Percentiles rank a stretch among this genome's conserved stretches.
phyloP scores from a whole-genome alignment of 495 filamentous ascomycete genomes.

The Trichoderma reesei region DNA sequence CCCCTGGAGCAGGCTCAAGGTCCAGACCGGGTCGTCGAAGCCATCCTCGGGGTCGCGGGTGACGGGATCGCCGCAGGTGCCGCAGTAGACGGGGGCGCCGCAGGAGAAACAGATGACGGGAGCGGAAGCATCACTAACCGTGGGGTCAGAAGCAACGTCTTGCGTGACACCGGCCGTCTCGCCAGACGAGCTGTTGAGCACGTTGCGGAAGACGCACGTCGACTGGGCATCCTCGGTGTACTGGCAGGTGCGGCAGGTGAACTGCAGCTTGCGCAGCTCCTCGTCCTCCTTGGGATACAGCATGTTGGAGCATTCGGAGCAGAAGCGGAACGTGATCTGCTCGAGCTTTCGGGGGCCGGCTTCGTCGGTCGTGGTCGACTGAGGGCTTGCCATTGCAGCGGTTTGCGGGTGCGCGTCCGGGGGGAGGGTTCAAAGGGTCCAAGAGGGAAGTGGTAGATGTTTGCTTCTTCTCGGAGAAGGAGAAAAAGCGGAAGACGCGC shows the following conservation, averaged over 20 bases:
- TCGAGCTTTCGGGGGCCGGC: constrained; percentile 49
- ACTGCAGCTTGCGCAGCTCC: constrained; percentile 39
- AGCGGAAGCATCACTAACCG: constrained; percentile 59
- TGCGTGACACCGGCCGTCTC: constrained; percentile 96
- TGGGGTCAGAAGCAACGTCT: constrained; percentile 93
- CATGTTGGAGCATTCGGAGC: constrained; percentile 97
- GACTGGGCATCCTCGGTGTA: constrained; percentile 77
- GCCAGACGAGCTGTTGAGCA: constrained; percentile 76
- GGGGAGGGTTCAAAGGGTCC: too few relatives aligned
- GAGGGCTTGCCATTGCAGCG: constrained; percentile 49
- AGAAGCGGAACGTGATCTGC: constrained; percentile 92
- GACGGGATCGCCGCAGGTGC: constrained; percentile 29
- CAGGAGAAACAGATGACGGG: constrained; percentile 21
- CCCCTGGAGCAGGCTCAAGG: background rate
- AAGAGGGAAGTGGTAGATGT: background rate
- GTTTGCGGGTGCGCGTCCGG: too few relatives aligned
- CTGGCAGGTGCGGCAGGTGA: constrained; percentile 79
- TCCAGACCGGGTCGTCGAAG: too few relatives aligned
- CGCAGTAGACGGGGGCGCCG: constrained; percentile 18
- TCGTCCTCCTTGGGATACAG: constrained; percentile 92
- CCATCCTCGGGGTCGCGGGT: constrained; percentile 3
- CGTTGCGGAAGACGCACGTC: constrained; percentile 85
- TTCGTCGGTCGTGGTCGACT: constrained; percentile 36
- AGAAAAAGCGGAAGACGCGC: too few relatives aligned
- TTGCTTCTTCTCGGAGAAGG: too few relatives aligned